phyloP scores from a whole-genome alignment of 805 yeast species.

The Danielia oregonensis region DNA sequence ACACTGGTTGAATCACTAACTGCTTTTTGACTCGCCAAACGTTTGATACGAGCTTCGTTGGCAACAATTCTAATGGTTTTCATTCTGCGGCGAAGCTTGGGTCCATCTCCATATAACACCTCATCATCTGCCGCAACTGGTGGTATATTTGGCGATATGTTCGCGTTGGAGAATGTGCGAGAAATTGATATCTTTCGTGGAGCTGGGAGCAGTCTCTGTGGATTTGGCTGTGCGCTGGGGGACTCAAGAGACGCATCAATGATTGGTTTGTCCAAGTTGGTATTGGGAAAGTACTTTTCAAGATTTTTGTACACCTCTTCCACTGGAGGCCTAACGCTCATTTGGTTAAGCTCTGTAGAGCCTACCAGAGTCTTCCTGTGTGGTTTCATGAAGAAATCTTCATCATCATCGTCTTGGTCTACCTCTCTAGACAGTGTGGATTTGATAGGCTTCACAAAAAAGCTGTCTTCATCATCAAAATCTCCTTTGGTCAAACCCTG shows the following conservation, averaged over 20 bases:
- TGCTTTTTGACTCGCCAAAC: constrained; percentile 24
- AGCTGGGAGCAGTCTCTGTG: constrained; percentile 19
- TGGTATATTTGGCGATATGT: constrained; percentile 31
- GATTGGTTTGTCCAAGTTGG: constrained; percentile 89
- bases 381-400: constrained; percentile 19
- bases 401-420: constrained; percentile 8
- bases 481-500: background rate
- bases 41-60: constrained; percentile 63
- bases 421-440: too few species aligned
- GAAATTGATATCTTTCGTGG: constrained; percentile 26
- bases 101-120: constrained; percentile 36
- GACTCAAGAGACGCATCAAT: constrained; percentile 65
- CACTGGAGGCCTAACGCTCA: constrained; percentile 89
- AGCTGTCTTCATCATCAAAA: constrained; percentile 5
- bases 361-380: constrained; percentile 2
- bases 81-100: constrained; percentile 56
- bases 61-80: constrained; percentile 93
- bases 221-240: constrained; percentile 17
- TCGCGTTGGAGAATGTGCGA: constrained; percentile 42
- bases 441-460: constrained; percentile 9
- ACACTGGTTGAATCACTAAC: background rate
- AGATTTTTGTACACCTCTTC: constrained; percentile 90
- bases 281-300: constrained; percentile 87
- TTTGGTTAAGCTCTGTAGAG: constrained; percentile 10
- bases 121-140: constrained; percentile 28